phyloP scores from a whole-genome alignment of 306 rosid species.

The Hippophae gyantsensis region DNA sequence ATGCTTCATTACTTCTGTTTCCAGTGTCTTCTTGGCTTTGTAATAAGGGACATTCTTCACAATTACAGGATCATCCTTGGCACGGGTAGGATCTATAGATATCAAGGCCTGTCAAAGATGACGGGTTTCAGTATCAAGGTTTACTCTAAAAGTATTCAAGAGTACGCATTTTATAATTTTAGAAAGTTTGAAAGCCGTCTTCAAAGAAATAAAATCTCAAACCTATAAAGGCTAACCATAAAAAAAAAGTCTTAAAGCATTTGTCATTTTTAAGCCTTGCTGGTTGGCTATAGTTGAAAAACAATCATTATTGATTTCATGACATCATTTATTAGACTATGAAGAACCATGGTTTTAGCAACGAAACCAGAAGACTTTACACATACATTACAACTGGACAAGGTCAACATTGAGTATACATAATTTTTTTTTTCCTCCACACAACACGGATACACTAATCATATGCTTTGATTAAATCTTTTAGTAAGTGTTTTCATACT shows the following conservation, averaged over 20 bases:
- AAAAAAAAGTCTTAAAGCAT: not conserved
- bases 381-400: too few species aligned
- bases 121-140: conserved; percentile 9
- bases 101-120: conserved; percentile 56
- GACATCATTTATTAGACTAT: too few species aligned
- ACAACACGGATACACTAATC: not conserved
- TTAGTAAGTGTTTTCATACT: conserved; percentile 36
- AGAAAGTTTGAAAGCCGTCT: not conserved
- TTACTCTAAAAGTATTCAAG: not conserved
- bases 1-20: conserved; percentile 75
- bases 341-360: too few species aligned
- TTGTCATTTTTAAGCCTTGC: not conserved
- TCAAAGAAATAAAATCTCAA: not conserved
- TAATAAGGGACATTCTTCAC: conserved; percentile 74
- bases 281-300: not conserved
- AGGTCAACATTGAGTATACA: too few species aligned
- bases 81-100: conserved; percentile 84
- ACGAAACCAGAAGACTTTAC: too few species aligned
- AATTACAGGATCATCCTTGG: conserved; percentile 79
- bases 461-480: conserved; percentile 1
- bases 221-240: too few species aligned
- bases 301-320: not conserved
- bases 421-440: too few species aligned
- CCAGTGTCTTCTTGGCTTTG: conserved; percentile 79
- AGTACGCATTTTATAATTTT: too few species aligned